Percentiles rank a stretch among this genome's conserved stretches.
phyloP scores from a whole-genome alignment of 345 rosid genomes.

The Schrenkiella parvula region DNA sequence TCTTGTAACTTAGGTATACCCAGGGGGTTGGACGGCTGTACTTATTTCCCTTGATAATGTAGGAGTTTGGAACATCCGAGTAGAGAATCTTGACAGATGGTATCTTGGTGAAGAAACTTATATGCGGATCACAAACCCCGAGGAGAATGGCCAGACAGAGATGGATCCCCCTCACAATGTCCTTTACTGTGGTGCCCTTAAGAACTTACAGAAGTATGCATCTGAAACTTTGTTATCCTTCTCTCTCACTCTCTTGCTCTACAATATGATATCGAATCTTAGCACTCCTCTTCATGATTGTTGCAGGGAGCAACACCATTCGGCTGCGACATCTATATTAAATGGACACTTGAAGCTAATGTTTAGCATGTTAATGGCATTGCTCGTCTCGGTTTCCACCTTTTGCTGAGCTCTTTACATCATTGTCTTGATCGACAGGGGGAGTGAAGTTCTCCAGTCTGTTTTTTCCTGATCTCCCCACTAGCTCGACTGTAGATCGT shows the following conservation, averaged over 20 bases:
- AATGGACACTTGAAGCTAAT: conserved; percentile 32
- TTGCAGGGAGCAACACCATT: conserved; percentile 38
- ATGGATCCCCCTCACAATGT: conserved; percentile 65
- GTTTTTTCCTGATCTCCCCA: neutral
- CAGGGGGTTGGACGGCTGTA: conserved; percentile 91
- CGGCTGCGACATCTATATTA: conserved; percentile 39
- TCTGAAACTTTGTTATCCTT: neutral
- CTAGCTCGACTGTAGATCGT: neutral
- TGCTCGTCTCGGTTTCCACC: conserved; percentile 20
- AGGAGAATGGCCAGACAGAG: conserved; percentile 81
- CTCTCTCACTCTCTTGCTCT: neutral
- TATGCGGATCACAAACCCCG: conserved; percentile 73
- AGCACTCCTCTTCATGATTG: neutral
- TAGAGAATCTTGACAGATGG: conserved; percentile 90
- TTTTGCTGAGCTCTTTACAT: conserved; percentile 17
- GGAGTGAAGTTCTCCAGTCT: neutral
- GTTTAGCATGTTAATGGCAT: conserved; percentile 29
- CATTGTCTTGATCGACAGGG: neutral
- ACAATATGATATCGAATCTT: neutral
- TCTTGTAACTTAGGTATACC: conserved; percentile 56
- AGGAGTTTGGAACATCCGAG: conserved; percentile 88
- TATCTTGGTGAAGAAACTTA: conserved; percentile 93
- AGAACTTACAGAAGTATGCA: neutral
- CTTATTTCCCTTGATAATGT: conserved; percentile 72
- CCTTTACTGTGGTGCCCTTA: conserved; percentile 76